Conservation (phyloP, 345 rosid genomes). For the Melastoma malabathricum region DNA sequence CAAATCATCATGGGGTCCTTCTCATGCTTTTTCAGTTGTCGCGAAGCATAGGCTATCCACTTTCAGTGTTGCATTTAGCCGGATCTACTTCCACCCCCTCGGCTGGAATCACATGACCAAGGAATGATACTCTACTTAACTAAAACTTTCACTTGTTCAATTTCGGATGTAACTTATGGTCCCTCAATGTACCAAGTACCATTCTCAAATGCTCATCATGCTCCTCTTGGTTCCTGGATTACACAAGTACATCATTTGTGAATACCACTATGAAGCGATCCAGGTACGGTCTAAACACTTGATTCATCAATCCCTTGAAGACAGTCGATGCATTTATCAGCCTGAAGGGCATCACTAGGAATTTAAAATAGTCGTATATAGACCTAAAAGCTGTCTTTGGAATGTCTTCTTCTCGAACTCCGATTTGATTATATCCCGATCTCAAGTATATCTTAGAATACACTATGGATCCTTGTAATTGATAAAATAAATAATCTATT, state of each 20-base stretch:
- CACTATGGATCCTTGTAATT: neutral
- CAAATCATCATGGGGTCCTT: too few relatives aligned
- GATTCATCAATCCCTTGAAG: neutral
- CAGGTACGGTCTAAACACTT: neutral
- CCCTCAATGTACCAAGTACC: neutral
- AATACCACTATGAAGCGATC: conserved; percentile 1
- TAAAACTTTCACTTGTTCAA: conserved; percentile 1
- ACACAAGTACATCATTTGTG: too few relatives aligned
- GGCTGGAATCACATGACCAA: neutral
- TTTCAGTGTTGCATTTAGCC: neutral
- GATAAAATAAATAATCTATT: conserved; percentile 1
- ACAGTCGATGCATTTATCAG: neutral
- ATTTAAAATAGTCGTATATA: neutral
- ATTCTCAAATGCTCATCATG: neutral
- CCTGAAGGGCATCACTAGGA: neutral
- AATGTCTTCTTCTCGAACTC: neutral
- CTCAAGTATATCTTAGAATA: conserved; percentile 1
- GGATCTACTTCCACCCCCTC: neutral
- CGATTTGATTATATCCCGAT: neutral
- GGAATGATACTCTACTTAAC: neutral
- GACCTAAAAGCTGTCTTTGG: neutral
- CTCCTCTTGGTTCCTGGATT: too few relatives aligned
- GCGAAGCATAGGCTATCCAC: too few relatives aligned
- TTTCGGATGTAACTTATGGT: neutral
- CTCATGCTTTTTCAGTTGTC: too few relatives aligned